These are phyloP conservation scores for Vachellia pachyceras DNA, from an alignment of 306 rosid genomes.

Conservation along the genomic window DNA sequence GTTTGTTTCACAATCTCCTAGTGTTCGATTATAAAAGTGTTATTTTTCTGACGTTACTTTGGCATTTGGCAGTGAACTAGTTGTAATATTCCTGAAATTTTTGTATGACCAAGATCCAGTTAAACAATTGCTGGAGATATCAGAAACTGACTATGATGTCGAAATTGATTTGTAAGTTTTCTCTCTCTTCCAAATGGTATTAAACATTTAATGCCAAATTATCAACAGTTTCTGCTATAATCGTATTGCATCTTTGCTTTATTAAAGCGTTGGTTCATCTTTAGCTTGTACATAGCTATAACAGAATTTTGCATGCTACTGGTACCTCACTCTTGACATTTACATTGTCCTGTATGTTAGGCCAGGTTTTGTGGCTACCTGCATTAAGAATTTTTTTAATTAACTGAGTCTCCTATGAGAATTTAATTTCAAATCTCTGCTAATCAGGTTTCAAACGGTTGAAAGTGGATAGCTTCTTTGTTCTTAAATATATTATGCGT, in stretches of 20 bases:
- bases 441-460: neutral
- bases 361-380: neutral
- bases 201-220: conserved; percentile 20
- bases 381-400: neutral
- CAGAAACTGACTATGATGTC: conserved; percentile 64
- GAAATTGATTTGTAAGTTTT: conserved; percentile 82
- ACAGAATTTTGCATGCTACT: conserved; percentile 18
- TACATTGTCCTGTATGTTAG: conserved; percentile 5
- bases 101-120: conserved; percentile 94
- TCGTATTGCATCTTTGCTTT: conserved; percentile 17
- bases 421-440: neutral
- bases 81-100: conserved; percentile 85
- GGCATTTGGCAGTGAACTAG: conserved; percentile 86
- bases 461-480: neutral
- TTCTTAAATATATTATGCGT: neutral
- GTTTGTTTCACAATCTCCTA: conserved; percentile 47
- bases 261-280: conserved; percentile 29
- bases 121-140: conserved; percentile 77
- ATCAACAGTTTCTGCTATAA: conserved; percentile 24
- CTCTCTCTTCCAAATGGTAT: neutral
- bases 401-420: neutral
- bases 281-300: conserved; percentile 21
- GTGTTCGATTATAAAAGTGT: conserved; percentile 30
- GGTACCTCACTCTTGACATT: conserved; percentile 11
- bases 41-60: conserved; percentile 39